Base-by-base conservation (phyloP, 2,329 filamentous ascomycete genomes). In the Arthrinium puccinioides region DNA sequence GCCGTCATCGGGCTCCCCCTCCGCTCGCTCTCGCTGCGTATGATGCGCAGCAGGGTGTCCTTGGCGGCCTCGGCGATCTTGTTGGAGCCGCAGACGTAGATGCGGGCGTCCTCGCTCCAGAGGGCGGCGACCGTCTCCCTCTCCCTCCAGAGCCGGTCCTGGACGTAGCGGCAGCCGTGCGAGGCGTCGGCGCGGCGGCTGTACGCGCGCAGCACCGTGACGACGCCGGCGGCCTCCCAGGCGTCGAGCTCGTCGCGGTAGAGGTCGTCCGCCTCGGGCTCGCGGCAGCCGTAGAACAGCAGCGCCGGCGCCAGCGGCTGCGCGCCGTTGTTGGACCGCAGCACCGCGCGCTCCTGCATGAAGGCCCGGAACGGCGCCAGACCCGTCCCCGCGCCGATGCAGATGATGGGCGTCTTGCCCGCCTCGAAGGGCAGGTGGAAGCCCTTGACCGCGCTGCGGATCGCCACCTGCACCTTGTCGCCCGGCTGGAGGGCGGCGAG, bases 281-380 rank as follows among this genome's bases (percentile, higher is more conserved):
- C 53, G 11, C 74, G 72, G 52, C 79, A 84, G 5, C 81, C 82
- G 46, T 76, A 70, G 62, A 82, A 83, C 2, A 85, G 64, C n/a
- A 84, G 44, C 0, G 79, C 76, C 0, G 72, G 74, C 0, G 76
- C 79, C 0, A 84, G 61, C 20, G 54, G 59, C 10, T 71, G 63
- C 2, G 77, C 76, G 0, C 64, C 64, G 4, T 55, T 57, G 11
- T 68, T 53, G 60, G 9, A 9, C 9, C 11, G 15, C 9, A 72
- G 64, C 15, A 62, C 63, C 0, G 73, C 75, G 1, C 79, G 74
- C 44, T 83, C 76, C 54, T 80, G 74, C 9, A 79, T 47, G 49
- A 82, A 82, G 0, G 71, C 77, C 1, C 74, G 67, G 66, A 82
- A 81, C 7, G 78, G 78, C 0, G 77, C 77, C 2, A 82, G 56